Conservation (phyloP, 1,284 basidiomycete species). For the Omphalotus olearius region DNA sequence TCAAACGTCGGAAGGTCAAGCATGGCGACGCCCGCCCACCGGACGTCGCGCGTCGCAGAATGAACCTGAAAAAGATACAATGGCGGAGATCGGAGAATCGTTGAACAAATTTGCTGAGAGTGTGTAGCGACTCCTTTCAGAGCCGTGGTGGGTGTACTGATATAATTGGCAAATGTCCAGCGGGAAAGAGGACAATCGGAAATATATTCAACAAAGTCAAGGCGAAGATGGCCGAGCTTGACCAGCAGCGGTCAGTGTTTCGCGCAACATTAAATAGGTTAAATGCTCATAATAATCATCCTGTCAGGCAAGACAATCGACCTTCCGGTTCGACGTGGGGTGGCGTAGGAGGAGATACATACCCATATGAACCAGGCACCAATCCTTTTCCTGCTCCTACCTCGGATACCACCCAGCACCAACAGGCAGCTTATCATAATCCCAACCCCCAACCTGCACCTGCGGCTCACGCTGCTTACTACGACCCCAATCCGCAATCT, state of each 20-base stretch:
- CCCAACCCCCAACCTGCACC: constrained; percentile 26
- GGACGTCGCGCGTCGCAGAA: constrained; percentile 10
- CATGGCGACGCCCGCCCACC: constrained; percentile 22
- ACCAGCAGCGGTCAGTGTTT: constrained; percentile 35
- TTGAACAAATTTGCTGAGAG: constrained; percentile 73
- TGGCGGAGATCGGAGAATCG: constrained; percentile 68
- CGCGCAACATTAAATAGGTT: background rate
- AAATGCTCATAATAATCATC: constrained; percentile 1
- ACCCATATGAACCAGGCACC: constrained; percentile 16
- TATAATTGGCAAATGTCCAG: constrained; percentile 30
- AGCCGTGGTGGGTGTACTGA: background rate
- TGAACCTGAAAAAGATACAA: constrained; percentile 38
- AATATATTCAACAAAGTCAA: constrained; percentile 69
- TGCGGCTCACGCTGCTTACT: background rate
- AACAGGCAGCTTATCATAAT: constrained; percentile 33
- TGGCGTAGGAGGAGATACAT: constrained; percentile 18
- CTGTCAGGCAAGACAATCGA: constrained; percentile 4
- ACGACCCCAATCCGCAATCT: no score
- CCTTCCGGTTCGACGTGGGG: constrained; percentile 9
- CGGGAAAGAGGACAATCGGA: constrained; percentile 73
- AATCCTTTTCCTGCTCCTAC: constrained; percentile 11
- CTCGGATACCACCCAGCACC: constrained; percentile 18
- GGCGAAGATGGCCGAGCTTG: constrained; percentile 76
- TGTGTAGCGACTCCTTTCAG: constrained; percentile 29
- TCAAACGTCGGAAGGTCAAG: constrained; percentile 12